These are phyloP conservation scores for Cyberlindnera suaveolens DNA, from an alignment of 805 yeast species.

Conservation along the genomic window DNA sequence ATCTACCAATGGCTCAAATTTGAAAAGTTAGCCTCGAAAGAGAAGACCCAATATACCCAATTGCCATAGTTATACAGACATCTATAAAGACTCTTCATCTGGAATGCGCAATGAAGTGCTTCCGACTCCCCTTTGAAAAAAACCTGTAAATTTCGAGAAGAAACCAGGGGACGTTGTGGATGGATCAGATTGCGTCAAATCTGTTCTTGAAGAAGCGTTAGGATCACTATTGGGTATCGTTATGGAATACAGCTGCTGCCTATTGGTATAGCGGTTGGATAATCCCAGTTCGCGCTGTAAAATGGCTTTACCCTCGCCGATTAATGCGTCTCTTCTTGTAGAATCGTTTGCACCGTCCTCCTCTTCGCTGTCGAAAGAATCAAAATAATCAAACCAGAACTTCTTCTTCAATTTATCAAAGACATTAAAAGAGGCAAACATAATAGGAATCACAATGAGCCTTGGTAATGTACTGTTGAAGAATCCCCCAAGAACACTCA, in stretches of 20 bases:
- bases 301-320: constrained; percentile 22
- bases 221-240: neutral
- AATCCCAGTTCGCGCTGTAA: constrained; percentile 19
- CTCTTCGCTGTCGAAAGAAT: constrained; percentile 34
- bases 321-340: constrained; percentile 10
- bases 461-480: constrained; percentile 75
- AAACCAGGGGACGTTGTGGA: neutral
- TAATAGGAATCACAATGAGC: constrained; percentile 62
- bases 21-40: constrained; percentile 3
- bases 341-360: constrained; percentile 23
- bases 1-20: constrained; percentile 31
- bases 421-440: constrained; percentile 57
- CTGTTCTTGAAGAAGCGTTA: neutral
- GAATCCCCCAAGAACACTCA: constrained; percentile 66
- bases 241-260: neutral
- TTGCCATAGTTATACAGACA: neutral
- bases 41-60: neutral
- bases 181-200: neutral
- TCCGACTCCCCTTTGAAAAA: neutral
- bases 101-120: neutral
- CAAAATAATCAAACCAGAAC: constrained; percentile 23
- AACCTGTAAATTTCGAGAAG: neutral
- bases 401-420: constrained; percentile 50
- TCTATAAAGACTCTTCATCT: constrained; percentile 1
- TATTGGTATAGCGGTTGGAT: neutral